phyloP scores from a whole-genome alignment of 139 green algal genomes.

The Chlorella vulgaris region DNA sequence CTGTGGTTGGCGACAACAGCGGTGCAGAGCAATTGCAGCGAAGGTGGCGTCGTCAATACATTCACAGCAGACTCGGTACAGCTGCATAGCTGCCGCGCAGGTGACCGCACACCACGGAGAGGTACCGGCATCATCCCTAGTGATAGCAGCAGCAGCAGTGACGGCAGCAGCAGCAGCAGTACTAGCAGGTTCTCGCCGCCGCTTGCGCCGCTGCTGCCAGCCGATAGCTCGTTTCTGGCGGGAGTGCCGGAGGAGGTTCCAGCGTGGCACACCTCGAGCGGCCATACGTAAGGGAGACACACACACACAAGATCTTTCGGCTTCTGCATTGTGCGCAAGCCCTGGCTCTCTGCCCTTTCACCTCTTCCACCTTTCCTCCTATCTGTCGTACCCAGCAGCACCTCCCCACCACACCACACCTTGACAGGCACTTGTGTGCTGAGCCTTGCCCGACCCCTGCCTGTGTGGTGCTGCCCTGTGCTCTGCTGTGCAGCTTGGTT shows the following conservation, averaged over 20 bases:
- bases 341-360: no score
- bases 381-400: no score
- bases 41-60: neutral
- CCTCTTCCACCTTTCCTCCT: no score
- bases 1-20: conserved; percentile 15
- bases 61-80: neutral
- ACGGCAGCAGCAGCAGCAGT: neutral
- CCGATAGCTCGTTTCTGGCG: neutral
- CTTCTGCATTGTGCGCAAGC: neutral
- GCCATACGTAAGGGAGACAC: conserved; percentile 30
- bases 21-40: conserved; percentile 6
- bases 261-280: conserved; percentile 45
- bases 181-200: conserved; percentile 20
- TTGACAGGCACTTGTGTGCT: no score
- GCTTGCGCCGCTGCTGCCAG: conserved; percentile 5
- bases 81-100: neutral
- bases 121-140: neutral
- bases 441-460: no score
- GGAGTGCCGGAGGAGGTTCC: neutral
- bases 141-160: neutral
- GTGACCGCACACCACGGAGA: no score
- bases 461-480: no score
- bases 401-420: no score
- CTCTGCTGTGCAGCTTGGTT: conserved; percentile 29
- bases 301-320: neutral